Evolutionary conservation across 345 rosid species (phyloP).

Genomic region (Syzygium oleosum): DNA sequence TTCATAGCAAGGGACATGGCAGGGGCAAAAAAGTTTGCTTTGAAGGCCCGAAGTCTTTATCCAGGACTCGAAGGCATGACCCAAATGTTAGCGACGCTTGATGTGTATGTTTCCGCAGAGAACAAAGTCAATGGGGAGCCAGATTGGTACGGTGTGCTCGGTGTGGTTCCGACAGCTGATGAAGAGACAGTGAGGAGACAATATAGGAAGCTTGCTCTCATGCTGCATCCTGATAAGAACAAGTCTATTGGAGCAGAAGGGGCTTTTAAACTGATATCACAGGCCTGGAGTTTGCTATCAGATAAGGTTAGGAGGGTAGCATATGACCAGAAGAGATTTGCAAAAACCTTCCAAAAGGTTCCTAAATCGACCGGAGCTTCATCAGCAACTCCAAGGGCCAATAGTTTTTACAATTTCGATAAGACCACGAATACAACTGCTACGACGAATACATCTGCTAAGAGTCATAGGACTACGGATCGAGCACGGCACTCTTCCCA

Average conservation of each 20-base stretch:
- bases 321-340: conserved; percentile 13
- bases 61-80: conserved; percentile 34
- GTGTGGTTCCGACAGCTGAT: conserved; percentile 25
- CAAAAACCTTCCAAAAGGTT: background rate
- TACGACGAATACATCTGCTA: conserved; percentile 1
- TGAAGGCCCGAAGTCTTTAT: conserved; percentile 38
- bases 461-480: background rate
- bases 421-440: background rate
- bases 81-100: conserved; percentile 23
- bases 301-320: conserved; percentile 20
- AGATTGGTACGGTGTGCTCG: conserved; percentile 33
- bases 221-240: conserved; percentile 44
- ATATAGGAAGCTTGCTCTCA: conserved; percentile 26
- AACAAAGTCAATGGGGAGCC: conserved; percentile 26
- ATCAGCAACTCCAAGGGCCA: conserved; percentile 3
- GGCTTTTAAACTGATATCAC: conserved; percentile 29
- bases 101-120: conserved; percentile 28
- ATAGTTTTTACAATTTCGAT: conserved; percentile 1
- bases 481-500: conserved; percentile 4
- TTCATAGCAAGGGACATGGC: conserved; percentile 21
- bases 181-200: conserved; percentile 31
- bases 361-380: background rate
- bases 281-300: conserved; percentile 35
- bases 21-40: conserved; percentile 32
- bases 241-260: conserved; percentile 38